Conservation (phyloP, 2,329 filamentous ascomycete species). For the Fusarium setosum region DNA sequence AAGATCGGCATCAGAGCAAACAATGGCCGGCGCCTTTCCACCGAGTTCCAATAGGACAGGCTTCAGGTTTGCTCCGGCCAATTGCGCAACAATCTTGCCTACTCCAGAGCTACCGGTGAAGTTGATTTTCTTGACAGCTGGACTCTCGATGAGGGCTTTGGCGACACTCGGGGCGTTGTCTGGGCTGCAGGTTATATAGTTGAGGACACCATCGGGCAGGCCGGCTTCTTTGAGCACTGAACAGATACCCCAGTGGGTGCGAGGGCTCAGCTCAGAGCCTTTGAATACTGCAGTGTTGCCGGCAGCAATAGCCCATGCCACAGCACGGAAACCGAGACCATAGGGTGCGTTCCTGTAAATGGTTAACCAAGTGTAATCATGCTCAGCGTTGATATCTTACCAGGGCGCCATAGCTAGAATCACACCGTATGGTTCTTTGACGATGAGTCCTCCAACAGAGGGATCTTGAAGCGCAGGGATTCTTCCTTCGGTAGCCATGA, state of each 20-base stretch:
- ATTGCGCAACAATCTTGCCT: slow-evolving; percentile 75
- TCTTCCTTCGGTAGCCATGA: background rate
- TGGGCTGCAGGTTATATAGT: slow-evolving; percentile 74
- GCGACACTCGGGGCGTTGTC: slow-evolving; percentile 75
- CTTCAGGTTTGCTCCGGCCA: slow-evolving; percentile 79
- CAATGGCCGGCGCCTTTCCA: slow-evolving; percentile 81
- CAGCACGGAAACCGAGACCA: background rate
- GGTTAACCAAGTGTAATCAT: background rate
- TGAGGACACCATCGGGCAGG: slow-evolving; percentile 78
- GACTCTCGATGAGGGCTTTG: slow-evolving; percentile 72
- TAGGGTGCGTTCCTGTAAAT: slow-evolving; percentile 4
- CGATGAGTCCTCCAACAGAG: background rate
- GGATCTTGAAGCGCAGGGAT: background rate
- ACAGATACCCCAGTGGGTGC: slow-evolving; percentile 69
- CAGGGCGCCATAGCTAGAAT: background rate
- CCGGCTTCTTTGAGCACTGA: slow-evolving; percentile 77
- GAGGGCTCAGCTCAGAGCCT: slow-evolving; percentile 73
- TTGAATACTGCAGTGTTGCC: slow-evolving; percentile 82
- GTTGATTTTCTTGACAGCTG: slow-evolving; percentile 79
- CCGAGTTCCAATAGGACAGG: slow-evolving; percentile 84
- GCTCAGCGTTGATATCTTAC: background rate
- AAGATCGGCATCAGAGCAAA: slow-evolving; percentile 83
- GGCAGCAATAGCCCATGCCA: background rate
- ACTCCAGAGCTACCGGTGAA: slow-evolving; percentile 83
- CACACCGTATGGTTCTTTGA: background rate